Conservation (phyloP, 257 asterid genomes). For the Fraxinus americana region DNA sequence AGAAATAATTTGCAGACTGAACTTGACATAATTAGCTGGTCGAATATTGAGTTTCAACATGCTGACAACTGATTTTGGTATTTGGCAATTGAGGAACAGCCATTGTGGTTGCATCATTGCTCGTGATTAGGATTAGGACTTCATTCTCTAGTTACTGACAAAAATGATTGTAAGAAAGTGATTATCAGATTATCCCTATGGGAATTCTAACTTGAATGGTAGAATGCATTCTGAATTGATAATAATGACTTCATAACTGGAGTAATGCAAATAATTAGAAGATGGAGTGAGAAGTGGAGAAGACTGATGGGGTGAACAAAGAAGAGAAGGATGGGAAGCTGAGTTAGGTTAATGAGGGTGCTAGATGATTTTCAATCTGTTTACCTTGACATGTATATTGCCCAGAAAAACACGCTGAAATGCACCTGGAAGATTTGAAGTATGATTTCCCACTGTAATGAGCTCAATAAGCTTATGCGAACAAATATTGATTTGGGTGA, state of each 20-base stretch:
- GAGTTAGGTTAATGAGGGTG: slow-evolving; percentile 2
- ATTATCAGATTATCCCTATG: neutral
- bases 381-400: neutral
- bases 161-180: slow-evolving; percentile 4
- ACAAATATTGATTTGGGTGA: slow-evolving; percentile 14
- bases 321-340: slow-evolving; percentile 9
- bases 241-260: neutral
- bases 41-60: neutral
- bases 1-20: neutral
- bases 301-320: neutral
- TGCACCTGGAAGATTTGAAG: slow-evolving; percentile 16
- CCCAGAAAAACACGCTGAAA: neutral
- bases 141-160: slow-evolving; percentile 9
- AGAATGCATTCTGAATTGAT: slow-evolving; percentile 8
- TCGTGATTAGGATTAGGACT: slow-evolving; percentile 6
- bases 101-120: neutral
- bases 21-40: neutral
- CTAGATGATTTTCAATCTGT: slow-evolving; percentile 15
- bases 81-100: neutral
- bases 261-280: neutral
- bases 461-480: neutral
- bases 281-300: neutral
- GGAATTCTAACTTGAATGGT: slow-evolving; percentile 9
- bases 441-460: slow-evolving; percentile 13
- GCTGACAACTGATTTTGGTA: neutral